A percentile compares a stretch with the other conserved stretches of the same genome.
phyloP scores from a whole-genome alignment of 495 filamentous ascomycete species.

The Hypoxylon perforatum region DNA sequence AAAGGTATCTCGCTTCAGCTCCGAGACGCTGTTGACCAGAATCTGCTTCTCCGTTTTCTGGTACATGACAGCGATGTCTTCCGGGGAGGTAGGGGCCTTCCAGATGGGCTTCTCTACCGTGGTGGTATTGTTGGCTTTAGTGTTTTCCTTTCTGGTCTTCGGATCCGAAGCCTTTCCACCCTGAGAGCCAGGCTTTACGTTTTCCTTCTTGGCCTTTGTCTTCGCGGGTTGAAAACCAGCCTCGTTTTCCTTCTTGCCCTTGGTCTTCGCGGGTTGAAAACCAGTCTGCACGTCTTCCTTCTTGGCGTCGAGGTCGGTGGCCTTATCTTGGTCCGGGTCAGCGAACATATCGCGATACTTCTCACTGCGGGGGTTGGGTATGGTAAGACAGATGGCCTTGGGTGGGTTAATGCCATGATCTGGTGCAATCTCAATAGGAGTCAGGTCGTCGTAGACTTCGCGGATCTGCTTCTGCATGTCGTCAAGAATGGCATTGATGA shows the following conservation, averaged over 20 bases:
- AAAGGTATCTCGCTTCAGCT: conserved; percentile 57
- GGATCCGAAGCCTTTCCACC: background rate
- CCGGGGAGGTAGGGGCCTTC: conserved; percentile 30
- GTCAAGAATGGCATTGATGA: conserved; percentile 58
- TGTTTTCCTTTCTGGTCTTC: background rate
- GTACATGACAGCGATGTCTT: conserved; percentile 19
- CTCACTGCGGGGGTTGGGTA: conserved; percentile 40
- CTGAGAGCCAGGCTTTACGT: no score
- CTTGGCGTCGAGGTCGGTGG: background rate
- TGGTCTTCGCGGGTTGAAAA: background rate
- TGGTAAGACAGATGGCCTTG: conserved; percentile 15
- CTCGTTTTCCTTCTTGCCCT: no score
- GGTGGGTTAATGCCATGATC: conserved; percentile 39
- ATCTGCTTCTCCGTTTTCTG: conserved; percentile 42
- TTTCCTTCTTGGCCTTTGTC: no score
- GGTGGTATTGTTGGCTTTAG: background rate
- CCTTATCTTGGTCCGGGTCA: conserved; percentile 2
- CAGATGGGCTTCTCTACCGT: conserved; percentile 6
- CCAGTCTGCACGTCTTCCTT: conserved; percentile 26
- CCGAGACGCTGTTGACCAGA: conserved; percentile 47
- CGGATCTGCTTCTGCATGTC: conserved; percentile 59
- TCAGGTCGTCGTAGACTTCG: conserved; percentile 57
- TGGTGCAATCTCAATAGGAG: conserved; percentile 18
- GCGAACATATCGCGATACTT: conserved; percentile 39
- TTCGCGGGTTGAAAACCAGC: background rate